Conservation (phyloP, 164 flowering plant genomes). For the Stephania yunnanensis region DNA sequence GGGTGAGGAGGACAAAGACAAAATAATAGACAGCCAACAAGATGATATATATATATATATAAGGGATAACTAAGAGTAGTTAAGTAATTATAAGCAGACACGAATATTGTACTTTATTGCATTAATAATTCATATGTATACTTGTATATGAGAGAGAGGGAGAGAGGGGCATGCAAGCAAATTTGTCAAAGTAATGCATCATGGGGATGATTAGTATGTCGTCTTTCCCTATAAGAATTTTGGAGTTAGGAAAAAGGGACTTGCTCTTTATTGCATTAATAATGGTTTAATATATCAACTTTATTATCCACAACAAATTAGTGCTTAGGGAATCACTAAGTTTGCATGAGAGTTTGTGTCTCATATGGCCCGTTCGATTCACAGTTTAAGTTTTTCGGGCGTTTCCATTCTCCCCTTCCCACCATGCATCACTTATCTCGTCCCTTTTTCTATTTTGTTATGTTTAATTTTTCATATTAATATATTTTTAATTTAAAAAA, state of each 20-base stretch:
- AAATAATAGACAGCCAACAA: neutral
- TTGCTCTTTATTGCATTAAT: neutral
- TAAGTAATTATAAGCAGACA: no score
- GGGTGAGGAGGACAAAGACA: neutral
- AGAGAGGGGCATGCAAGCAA: neutral
- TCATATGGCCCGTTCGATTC: no score
- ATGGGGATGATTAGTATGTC: neutral
- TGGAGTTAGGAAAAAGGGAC: neutral
- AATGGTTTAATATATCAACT: neutral
- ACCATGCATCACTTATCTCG: no score
- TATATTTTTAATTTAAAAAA: no score
- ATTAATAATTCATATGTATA: neutral
- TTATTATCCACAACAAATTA: neutral
- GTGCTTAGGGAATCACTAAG: slow-evolving; percentile 1
- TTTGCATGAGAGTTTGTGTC: neutral
- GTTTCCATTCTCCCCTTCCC: no score
- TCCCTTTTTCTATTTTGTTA: no score
- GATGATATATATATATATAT: neutral
- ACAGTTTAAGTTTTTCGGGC: no score
- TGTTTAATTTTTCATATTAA: no score
- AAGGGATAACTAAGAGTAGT: neutral
- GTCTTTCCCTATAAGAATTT: neutral
- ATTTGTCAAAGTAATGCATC: neutral
- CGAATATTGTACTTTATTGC: no score
- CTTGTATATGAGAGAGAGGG: neutral